phyloP scores from a whole-genome alignment of 2,329 filamentous ascomycete genomes.

The Colletotrichum nymphaeae region DNA sequence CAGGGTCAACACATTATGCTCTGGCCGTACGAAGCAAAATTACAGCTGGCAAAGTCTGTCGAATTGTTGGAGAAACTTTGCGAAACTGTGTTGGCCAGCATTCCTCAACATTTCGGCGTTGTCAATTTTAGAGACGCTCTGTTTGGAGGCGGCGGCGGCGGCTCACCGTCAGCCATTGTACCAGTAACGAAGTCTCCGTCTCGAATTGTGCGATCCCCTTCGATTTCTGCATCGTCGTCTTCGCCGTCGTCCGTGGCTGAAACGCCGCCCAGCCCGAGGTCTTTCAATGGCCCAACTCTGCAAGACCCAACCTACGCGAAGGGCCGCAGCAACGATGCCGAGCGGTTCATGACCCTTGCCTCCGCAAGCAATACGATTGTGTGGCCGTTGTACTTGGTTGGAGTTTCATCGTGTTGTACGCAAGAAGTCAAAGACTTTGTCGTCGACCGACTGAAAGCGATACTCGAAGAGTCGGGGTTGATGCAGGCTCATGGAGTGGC shows the following conservation, averaged over 20 bases:
- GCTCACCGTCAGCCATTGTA: constrained; percentile 42
- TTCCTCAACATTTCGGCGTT: constrained; percentile 63
- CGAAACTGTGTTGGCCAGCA: constrained; percentile 56
- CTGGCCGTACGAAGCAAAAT: constrained; percentile 44
- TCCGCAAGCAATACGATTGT: constrained; percentile 61
- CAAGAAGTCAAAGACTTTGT: constrained; percentile 55
- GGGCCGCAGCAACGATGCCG: constrained; percentile 50
- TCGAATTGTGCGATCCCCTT: constrained; percentile 44
- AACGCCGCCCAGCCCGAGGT: neutral
- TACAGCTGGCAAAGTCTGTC: constrained; percentile 50
- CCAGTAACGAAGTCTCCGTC: constrained; percentile 43
- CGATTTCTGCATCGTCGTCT: constrained; percentile 42
- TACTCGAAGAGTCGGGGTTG: constrained; percentile 58
- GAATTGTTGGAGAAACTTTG: constrained; percentile 52
- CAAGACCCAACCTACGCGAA: constrained; percentile 52
- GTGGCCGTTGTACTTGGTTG: constrained; percentile 62
- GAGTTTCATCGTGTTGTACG: constrained; percentile 58
- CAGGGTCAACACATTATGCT: constrained; percentile 35
- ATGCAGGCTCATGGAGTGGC: constrained; percentile 57
- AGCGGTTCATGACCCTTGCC: constrained; percentile 60
- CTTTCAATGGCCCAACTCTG: constrained; percentile 46
- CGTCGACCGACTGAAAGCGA: constrained; percentile 55
- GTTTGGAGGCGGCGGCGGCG: constrained; percentile 37
- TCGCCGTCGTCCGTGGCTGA: constrained; percentile 37
- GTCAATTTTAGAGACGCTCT: constrained; percentile 53